Evolutionary conservation across 345 rosid species (phyloP).

Genomic region (Populus alba): DNA sequence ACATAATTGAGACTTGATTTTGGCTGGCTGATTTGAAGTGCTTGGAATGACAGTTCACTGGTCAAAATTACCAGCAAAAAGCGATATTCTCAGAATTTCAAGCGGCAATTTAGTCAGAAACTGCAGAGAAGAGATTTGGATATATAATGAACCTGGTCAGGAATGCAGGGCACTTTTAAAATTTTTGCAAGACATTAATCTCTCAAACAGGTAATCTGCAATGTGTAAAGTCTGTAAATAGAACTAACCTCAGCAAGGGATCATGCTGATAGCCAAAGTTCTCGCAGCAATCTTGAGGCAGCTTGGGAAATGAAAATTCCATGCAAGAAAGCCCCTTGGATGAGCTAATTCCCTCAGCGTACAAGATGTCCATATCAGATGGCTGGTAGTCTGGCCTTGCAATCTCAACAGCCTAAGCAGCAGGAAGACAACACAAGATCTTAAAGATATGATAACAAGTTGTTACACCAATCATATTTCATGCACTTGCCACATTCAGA

Average conservation of each 20-base stretch:
- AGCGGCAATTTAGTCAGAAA: neutral
- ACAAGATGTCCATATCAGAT: constrained; percentile 75
- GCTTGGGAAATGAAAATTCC: constrained; percentile 67
- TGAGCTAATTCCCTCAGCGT: constrained; percentile 68
- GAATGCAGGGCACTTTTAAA: neutral
- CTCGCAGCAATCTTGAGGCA: constrained; percentile 27
- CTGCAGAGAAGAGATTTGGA: neutral
- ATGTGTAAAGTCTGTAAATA: neutral
- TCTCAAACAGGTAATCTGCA: neutral
- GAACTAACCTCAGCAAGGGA: constrained; percentile 48
- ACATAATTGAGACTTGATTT: too few relatives aligned
- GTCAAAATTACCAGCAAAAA: neutral
- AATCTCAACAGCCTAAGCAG: constrained; percentile 72
- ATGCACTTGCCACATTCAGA: neutral
- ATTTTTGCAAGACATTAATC: neutral
- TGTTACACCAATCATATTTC: neutral
- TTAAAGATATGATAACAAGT: neutral
- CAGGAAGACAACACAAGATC: constrained; percentile 11
- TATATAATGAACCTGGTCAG: neutral
- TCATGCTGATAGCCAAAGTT: constrained; percentile 42
- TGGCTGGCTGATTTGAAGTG: neutral
- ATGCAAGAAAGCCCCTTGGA: constrained; percentile 65
- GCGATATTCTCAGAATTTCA: neutral
- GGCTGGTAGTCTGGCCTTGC: constrained; percentile 67
- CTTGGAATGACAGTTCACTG: neutral